Evolutionary conservation across 2,329 filamentous ascomycete species (phyloP).

Genomic region (Alternaria consortialis): DNA sequence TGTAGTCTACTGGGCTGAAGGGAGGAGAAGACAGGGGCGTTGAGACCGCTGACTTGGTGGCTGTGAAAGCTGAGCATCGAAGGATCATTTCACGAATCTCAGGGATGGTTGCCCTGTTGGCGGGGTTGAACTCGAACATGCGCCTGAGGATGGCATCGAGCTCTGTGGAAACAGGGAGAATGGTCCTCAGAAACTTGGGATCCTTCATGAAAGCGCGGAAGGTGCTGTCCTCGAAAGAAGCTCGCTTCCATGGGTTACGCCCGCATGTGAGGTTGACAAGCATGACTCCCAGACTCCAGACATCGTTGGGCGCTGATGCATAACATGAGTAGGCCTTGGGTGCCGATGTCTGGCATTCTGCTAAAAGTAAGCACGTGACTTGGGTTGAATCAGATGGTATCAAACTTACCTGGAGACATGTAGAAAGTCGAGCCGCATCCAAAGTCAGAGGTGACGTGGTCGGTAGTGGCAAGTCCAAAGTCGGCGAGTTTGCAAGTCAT

Average conservation of each 20-base stretch:
- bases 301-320: constrained; percentile 91
- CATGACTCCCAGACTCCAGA: constrained; percentile 98
- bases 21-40: constrained; percentile 55
- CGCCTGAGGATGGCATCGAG: constrained; percentile 86
- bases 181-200: constrained; percentile 87
- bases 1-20: constrained; percentile 54
- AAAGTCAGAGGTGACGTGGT: constrained; percentile 87
- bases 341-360: constrained; percentile 88
- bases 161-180: constrained; percentile 88
- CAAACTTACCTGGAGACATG: constrained; percentile 92
- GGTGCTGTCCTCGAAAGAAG: constrained; percentile 90
- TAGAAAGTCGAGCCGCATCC: constrained; percentile 99
- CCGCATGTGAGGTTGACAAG: constrained; percentile 97
- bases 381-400: constrained; percentile 15
- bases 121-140: constrained; percentile 87
- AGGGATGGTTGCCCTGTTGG: constrained; percentile 79
- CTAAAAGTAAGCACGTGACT: constrained; percentile 37
- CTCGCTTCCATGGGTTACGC: constrained; percentile 98
- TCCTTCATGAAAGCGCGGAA: constrained; percentile 91
- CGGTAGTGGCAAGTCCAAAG: constrained; percentile 92
- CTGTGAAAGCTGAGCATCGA: constrained; percentile 78
- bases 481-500: constrained; percentile 94
- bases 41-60: constrained; percentile 54
- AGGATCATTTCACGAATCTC: constrained; percentile 82
- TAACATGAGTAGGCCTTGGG: constrained; percentile 79